Conservation (phyloP, 2,329 filamentous ascomycete genomes). For the Laburnicola sp. region DNA sequence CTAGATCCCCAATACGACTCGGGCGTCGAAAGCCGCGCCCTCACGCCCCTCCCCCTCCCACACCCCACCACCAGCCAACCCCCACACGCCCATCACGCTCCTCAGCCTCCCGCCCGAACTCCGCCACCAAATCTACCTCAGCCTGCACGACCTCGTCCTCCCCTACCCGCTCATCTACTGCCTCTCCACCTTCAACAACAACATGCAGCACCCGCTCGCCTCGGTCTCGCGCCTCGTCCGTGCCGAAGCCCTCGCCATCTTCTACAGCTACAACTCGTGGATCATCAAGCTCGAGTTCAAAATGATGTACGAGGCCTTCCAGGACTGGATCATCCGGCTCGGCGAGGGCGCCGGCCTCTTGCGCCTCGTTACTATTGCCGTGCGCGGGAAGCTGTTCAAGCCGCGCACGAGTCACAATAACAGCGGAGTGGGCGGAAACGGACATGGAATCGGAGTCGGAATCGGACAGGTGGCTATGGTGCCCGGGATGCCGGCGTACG, state of each 20-base stretch:
- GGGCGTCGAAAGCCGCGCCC: constrained; percentile 31
- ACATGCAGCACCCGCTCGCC: constrained; percentile 44
- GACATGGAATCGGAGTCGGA: background rate
- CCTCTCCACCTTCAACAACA: constrained; percentile 42
- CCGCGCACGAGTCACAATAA: constrained; percentile 32
- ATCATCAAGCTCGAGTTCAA: constrained; percentile 45
- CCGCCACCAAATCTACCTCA: constrained; percentile 43
- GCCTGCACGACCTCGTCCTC: constrained; percentile 41
- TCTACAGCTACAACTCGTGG: constrained; percentile 48
- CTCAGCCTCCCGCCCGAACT: constrained; percentile 44
- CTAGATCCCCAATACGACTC: constrained; percentile 27
- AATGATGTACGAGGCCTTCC: constrained; percentile 47
- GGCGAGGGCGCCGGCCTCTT: constrained; percentile 36
- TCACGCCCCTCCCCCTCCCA: constrained; percentile 25
- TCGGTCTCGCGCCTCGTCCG: constrained; percentile 41
- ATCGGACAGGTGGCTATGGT: background rate
- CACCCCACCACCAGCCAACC: background rate
- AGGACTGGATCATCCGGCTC: constrained; percentile 43
- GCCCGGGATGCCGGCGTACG: background rate
- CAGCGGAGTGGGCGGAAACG: too few species aligned
- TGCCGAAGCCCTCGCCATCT: constrained; percentile 43
- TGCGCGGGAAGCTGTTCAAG: constrained; percentile 40
- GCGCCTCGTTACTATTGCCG: constrained; percentile 38
- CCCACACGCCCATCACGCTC: constrained; percentile 28
- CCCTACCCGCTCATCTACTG: constrained; percentile 47